These are phyloP conservation scores for Cystoderma amianthinum DNA, from an alignment of 768 basidiomycete species.

Conservation along the genomic window DNA sequence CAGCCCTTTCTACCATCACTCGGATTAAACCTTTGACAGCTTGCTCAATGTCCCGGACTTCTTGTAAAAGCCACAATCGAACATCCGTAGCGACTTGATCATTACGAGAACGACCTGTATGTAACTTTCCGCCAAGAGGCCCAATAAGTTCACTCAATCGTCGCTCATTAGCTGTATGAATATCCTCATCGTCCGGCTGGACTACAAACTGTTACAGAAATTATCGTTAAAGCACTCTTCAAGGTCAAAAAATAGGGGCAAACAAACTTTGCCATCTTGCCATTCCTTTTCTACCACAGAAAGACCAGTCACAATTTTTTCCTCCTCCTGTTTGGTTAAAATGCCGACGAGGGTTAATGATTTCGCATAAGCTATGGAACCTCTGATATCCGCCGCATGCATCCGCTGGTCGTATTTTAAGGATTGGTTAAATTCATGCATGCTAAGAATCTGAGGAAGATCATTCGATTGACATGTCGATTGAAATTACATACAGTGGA, in stretches of 20 bases:
- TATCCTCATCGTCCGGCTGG: conserved; percentile 92
- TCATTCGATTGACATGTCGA: no score
- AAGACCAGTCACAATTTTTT: conserved; percentile 68
- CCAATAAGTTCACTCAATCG: conserved; percentile 92
- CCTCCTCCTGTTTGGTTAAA: conserved; percentile 69
- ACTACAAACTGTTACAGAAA: conserved; percentile 52
- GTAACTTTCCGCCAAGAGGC: conserved; percentile 87
- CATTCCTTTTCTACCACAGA: conserved; percentile 77
- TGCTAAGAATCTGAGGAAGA: conserved; percentile 51
- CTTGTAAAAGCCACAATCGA: conserved; percentile 89
- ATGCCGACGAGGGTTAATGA: conserved; percentile 78
- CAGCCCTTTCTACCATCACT: conserved; percentile 89
- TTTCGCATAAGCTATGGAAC: conserved; percentile 95
- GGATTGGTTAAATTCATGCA: conserved; percentile 98
- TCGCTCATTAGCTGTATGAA: conserved; percentile 97
- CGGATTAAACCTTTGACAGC: conserved; percentile 73
- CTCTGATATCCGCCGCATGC: conserved; percentile 86
- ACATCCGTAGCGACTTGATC: conserved; percentile 99
- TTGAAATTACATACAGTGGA: conserved; percentile 59
- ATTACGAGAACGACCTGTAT: conserved; percentile 95
- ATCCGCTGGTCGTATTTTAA: conserved; percentile 92
- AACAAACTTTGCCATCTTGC: conserved; percentile 66
- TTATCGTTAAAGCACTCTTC: not conserved
- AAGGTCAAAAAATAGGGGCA: not conserved
- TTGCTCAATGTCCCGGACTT: conserved; percentile 60